phyloP scores from a whole-genome alignment of 2,329 filamentous ascomycete species.

The Ophioceras dolichostomum region DNA sequence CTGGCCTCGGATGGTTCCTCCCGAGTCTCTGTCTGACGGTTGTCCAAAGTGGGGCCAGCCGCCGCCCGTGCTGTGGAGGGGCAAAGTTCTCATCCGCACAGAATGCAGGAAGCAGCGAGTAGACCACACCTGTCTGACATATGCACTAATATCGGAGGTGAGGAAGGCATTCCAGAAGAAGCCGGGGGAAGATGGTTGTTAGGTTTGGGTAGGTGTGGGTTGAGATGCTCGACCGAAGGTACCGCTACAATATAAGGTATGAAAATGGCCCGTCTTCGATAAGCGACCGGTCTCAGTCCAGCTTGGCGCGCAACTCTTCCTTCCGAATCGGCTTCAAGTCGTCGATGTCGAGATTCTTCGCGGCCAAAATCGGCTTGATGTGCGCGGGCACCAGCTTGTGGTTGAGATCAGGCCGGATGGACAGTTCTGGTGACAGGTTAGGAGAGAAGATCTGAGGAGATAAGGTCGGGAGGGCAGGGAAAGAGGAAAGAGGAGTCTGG shows the following conservation, averaged over 20 bases:
- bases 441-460: slow-evolving; percentile 5
- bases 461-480: background rate
- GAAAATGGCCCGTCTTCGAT: background rate
- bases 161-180: no score
- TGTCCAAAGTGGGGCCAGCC: no score
- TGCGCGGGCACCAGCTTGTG: slow-evolving; percentile 77
- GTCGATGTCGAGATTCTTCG: slow-evolving; percentile 81
- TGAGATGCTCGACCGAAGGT: slow-evolving; percentile 1
- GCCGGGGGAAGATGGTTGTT: no score
- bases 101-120: no score
- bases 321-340: slow-evolving; percentile 84
- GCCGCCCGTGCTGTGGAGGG: no score
- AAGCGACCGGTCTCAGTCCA: slow-evolving; percentile 56
- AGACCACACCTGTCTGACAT: no score
- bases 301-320: slow-evolving; percentile 93
- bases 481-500: background rate
- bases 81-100: no score
- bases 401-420: slow-evolving; percentile 86
- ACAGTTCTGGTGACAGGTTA: slow-evolving; percentile 56
- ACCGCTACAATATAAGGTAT: slow-evolving; percentile 1
- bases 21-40: no score
- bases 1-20: no score
- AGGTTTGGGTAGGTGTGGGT: no score
- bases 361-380: slow-evolving; percentile 59
- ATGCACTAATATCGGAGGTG: no score